Conservation (phyloP, 2,329 filamentous ascomycete species). For the Huntiella decipiens region DNA sequence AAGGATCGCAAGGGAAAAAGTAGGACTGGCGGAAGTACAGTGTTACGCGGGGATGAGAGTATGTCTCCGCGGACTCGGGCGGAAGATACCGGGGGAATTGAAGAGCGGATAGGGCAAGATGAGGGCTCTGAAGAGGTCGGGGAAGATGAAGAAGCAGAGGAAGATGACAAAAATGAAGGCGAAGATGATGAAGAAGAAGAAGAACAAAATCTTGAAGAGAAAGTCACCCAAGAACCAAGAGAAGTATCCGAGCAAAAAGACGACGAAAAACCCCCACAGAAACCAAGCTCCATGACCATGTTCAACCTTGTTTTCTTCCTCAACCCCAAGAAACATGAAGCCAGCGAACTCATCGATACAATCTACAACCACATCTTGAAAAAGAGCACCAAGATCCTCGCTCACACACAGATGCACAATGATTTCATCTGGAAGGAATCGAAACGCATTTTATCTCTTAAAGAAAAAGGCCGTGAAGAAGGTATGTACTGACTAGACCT, state of each 20-base stretch:
- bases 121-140: background rate
- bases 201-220: conserved; percentile 15
- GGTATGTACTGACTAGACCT: conserved; percentile 22
- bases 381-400: conserved; percentile 80
- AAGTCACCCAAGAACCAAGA: conserved; percentile 14
- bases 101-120: background rate
- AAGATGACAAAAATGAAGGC: conserved; percentile 15
- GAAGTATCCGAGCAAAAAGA: conserved; percentile 9
- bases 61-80: conserved; percentile 7
- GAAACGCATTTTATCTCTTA: conserved; percentile 60
- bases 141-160: conserved; percentile 12
- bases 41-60: conserved; percentile 12
- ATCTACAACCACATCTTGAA: conserved; percentile 78
- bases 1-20: conserved; percentile 24
- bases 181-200: conserved; percentile 14
- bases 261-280: conserved; percentile 23
- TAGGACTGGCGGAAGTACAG: conserved; percentile 17
- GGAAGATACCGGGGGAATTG: background rate
- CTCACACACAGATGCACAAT: conserved; percentile 75
- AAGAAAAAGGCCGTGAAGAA: conserved; percentile 62
- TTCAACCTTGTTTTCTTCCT: conserved; percentile 93
- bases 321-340: conserved; percentile 59
- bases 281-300: conserved; percentile 70
- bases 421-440: conserved; percentile 88
- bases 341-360: conserved; percentile 52